Evolutionary conservation across 2,329 filamentous ascomycete species (phyloP).

Genomic region (Thielaviopsis euricoi): DNA sequence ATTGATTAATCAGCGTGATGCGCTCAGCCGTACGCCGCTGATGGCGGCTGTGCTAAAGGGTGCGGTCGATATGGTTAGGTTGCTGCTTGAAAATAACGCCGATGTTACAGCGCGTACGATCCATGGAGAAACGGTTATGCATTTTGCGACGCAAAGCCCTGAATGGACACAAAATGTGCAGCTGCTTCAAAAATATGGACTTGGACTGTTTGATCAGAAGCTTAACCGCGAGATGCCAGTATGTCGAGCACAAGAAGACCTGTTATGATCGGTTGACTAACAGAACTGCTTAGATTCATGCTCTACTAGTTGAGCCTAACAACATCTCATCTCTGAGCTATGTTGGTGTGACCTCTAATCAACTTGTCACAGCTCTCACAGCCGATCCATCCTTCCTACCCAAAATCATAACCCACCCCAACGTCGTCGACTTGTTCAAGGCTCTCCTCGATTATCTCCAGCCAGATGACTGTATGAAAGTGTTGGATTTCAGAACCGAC

Average conservation of each 20-base stretch:
- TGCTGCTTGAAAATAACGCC: not conserved
- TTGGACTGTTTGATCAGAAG: not conserved
- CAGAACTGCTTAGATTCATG: not conserved
- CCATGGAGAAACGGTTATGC: not conserved
- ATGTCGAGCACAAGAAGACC: not conserved
- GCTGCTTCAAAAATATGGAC: too few species aligned
- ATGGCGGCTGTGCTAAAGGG: not conserved
- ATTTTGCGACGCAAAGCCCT: not conserved
- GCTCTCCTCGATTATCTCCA: not conserved
- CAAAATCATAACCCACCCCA: not conserved
- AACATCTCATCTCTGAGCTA: not conserved
- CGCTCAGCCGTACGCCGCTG: conserved; percentile 1
- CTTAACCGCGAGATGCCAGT: not conserved
- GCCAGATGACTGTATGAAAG: not conserved
- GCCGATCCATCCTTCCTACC: not conserved
- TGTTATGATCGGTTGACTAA: not conserved
- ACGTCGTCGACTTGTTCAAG: not conserved
- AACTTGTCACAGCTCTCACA: not conserved
- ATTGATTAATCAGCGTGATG: not conserved
- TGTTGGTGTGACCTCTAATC: not conserved
- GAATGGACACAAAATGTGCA: not conserved
- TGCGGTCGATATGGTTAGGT: not conserved
- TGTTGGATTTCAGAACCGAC: too few species aligned
- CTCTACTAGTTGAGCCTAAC: not conserved
- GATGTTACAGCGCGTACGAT: not conserved